Conservation (phyloP, 2,329 filamentous ascomycete species). For the Ceratocystis cubensis region DNA sequence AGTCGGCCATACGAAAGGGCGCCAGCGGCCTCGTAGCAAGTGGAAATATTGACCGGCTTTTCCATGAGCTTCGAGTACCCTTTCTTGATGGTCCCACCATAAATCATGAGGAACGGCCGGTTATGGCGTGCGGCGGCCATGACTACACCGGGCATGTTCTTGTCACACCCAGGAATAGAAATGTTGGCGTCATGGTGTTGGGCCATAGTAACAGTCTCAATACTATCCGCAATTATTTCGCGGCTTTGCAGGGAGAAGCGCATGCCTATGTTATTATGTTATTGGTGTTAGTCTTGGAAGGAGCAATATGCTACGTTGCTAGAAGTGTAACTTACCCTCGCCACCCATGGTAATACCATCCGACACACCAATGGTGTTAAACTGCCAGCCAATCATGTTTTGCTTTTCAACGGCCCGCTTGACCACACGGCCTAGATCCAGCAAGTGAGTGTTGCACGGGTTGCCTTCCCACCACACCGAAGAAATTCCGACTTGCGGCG, state of each 20-base stretch:
- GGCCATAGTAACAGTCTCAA: conserved; percentile 84
- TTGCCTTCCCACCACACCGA: conserved; percentile 98
- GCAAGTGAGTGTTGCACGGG: conserved; percentile 50
- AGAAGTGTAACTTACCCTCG: conserved; percentile 47
- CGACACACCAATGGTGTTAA: conserved; percentile 78
- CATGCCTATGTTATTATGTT: conserved; percentile 51
- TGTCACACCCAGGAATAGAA: conserved; percentile 86
- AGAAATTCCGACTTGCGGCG: conserved; percentile 80
- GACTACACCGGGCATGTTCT: conserved; percentile 90
- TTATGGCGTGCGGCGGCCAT: conserved; percentile 90
- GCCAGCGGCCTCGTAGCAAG: conserved; percentile 77
- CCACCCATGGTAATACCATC: conserved; percentile 94
- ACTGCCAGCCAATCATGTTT: conserved; percentile 88
- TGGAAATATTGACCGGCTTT: conserved; percentile 74
- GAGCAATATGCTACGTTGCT: background rate
- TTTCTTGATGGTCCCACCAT: conserved; percentile 80
- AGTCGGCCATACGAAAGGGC: conserved; percentile 69
- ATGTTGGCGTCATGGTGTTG: conserved; percentile 91
- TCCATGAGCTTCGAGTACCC: conserved; percentile 69
- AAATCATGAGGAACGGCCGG: conserved; percentile 87
- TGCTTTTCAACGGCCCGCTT: conserved; percentile 70
- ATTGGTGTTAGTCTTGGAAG: background rate
- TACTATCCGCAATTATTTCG: conserved; percentile 87
- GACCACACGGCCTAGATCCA: conserved; percentile 76
- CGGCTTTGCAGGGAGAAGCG: conserved; percentile 80